Percentiles rank a stretch among this genome's conserved stretches.
Evolutionary conservation across 1,284 basidiomycete species (phyloP).

Genomic region (Ustilago xerochloae): DNA sequence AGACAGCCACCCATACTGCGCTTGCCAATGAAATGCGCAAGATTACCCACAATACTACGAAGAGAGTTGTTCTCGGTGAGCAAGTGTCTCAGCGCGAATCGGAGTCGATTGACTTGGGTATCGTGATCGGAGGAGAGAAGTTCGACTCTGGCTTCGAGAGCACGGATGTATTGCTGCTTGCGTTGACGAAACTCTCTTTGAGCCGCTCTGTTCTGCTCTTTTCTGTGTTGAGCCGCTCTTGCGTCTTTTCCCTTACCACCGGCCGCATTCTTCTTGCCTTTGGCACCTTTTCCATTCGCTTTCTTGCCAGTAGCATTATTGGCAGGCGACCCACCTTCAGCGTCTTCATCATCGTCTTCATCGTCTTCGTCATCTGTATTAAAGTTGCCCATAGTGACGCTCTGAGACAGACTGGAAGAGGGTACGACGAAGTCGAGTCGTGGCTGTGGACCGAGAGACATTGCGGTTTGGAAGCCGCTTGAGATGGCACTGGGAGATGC

Average conservation of each 20-base stretch:
- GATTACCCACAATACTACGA: constrained; percentile 46
- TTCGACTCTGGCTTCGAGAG: constrained; percentile 60
- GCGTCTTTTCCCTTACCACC: constrained; percentile 36
- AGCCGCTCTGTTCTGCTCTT: constrained; percentile 62
- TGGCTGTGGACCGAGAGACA: constrained; percentile 58
- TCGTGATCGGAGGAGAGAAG: constrained; percentile 61
- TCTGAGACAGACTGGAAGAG: constrained; percentile 14
- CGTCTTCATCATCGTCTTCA: constrained; percentile 49
- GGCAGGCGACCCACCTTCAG: constrained; percentile 27
- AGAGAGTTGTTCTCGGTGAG: constrained; percentile 62
- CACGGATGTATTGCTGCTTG: constrained; percentile 64
- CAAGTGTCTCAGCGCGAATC: constrained; percentile 52
- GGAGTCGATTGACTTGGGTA: constrained; percentile 59
- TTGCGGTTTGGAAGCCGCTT: constrained; percentile 53
- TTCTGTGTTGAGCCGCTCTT: constrained; percentile 43
- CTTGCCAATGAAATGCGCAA: constrained; percentile 57
- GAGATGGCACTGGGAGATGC: constrained; percentile 54
- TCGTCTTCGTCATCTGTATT: constrained; percentile 49
- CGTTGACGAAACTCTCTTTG: constrained; percentile 64
- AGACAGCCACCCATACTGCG: constrained; percentile 52
- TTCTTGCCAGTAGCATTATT: constrained; percentile 15
- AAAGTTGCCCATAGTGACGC: constrained; percentile 17
- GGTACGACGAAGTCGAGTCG: constrained; percentile 3
- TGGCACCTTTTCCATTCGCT: constrained; percentile 19
- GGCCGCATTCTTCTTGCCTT: constrained; percentile 23